Percentiles rank a stretch among this genome's conserved stretches.
These are phyloP conservation scores for Talaromyces sp. DNA, from an alignment of 2,329 filamentous ascomycete species.

Conservation along the genomic window DNA sequence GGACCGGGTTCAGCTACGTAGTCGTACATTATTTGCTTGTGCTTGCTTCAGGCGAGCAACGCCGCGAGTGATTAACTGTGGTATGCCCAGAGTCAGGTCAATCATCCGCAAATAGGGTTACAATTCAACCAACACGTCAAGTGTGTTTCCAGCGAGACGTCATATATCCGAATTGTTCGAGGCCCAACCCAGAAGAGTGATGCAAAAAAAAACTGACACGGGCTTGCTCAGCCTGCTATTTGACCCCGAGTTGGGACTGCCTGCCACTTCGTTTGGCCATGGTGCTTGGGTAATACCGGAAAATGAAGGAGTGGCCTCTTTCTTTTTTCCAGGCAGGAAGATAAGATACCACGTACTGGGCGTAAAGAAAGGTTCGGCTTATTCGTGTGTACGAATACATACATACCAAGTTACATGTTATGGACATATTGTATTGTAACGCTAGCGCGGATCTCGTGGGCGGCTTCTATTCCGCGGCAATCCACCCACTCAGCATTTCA, in stretches of 20 bases:
- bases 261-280: neutral
- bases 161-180: neutral
- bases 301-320: neutral
- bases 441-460: neutral
- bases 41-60: neutral
- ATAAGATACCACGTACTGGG: neutral
- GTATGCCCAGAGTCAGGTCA: neutral
- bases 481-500: neutral
- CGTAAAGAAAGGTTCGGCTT: neutral
- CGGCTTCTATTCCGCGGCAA: slow-evolving; percentile 4
- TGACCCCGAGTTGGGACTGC: neutral
- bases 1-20: neutral
- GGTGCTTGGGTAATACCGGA: neutral
- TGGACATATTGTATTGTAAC: neutral
- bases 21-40: neutral
- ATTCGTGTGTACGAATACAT: neutral
- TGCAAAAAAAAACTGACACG: neutral
- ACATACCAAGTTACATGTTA: neutral
- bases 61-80: neutral
- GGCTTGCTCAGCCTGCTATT: neutral
- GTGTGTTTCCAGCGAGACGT: neutral
- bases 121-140: neutral
- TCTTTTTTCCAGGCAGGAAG: neutral
- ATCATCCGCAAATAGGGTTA: neutral
- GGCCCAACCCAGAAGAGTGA: neutral